Evolutionary conservation across 441 rosid genomes (phyloP).

Genomic region (Daphne laureola): DNA sequence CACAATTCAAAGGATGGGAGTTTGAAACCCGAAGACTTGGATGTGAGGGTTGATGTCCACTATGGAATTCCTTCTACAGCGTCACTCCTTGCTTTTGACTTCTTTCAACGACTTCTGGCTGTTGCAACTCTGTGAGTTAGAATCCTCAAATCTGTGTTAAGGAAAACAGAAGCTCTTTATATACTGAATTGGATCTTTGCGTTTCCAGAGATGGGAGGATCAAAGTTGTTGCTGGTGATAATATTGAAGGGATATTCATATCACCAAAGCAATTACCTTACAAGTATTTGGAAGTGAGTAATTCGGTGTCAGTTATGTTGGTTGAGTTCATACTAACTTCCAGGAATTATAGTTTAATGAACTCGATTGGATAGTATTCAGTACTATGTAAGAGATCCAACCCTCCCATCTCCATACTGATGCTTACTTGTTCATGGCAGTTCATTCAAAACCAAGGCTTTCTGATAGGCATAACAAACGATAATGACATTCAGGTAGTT

Average conservation of each 20-base stretch:
- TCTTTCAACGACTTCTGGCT: conserved; percentile 51
- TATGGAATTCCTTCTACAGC: conserved; percentile 58
- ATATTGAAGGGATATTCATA: conserved; percentile 50
- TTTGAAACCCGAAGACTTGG: conserved; percentile 37
- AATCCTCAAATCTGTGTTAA: background rate
- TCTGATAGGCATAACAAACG: conserved; percentile 42
- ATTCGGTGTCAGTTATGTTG: background rate
- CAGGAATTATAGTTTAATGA: background rate
- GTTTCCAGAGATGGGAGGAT: conserved; percentile 51
- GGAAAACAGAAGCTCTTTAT: background rate
- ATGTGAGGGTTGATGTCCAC: conserved; percentile 36
- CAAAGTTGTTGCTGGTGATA: conserved; percentile 58
- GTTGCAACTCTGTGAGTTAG: conserved; percentile 47
- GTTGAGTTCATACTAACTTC: background rate
- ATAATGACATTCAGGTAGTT: conserved; percentile 54
- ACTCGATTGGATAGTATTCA: background rate
- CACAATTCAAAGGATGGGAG: conserved; percentile 21
- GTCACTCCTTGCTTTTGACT: conserved; percentile 57
- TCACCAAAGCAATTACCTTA: conserved; percentile 42
- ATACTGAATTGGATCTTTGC: background rate
- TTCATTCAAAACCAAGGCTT: conserved; percentile 54
- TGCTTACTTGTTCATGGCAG: conserved; percentile 30
- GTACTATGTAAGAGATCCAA: background rate
- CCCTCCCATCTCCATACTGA: conserved; percentile 6
- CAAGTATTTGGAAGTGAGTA: conserved; percentile 44